A percentile compares a stretch with the other conserved stretches of the same genome.
phyloP scores from a whole-genome alignment of 768 basidiomycete genomes.

The Suillus alpinus region DNA sequence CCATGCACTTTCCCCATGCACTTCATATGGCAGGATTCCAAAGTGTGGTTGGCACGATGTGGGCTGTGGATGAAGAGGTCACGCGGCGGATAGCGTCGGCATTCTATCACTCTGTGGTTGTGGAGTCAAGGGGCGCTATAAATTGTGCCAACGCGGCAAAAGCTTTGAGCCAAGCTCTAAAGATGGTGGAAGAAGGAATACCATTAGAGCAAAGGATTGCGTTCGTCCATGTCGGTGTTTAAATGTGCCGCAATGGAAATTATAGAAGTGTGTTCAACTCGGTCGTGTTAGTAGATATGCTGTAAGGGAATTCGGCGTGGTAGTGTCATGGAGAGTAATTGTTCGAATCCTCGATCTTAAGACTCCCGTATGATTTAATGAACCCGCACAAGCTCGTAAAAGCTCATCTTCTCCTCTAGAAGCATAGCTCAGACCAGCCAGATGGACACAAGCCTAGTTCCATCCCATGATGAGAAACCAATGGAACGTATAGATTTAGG shows the following conservation, averaged over 20 bases:
- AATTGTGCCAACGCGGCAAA: conserved; percentile 17
- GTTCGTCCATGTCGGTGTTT: conserved; percentile 28
- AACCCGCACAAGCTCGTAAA: conserved; percentile 90
- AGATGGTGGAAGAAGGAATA: conserved; percentile 8
- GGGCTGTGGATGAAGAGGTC: conserved; percentile 29
- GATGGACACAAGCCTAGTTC: conserved; percentile 54
- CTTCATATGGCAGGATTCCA: conserved; percentile 31
- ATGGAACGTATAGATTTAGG: too few relatives aligned
- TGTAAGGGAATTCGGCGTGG: neutral
- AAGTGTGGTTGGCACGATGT: conserved; percentile 33
- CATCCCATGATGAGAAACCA: too few relatives aligned
- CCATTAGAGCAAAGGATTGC: conserved; percentile 25
- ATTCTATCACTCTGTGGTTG: conserved; percentile 21
- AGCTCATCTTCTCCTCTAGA: conserved; percentile 96
- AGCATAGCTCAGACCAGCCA: conserved; percentile 84
- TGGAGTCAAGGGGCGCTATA: conserved; percentile 11
- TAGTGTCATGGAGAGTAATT: conserved; percentile 12
- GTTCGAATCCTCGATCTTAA: conserved; percentile 63
- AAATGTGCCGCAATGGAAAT: neutral
- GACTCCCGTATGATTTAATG: conserved; percentile 89
- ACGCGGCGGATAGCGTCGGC: conserved; percentile 16
- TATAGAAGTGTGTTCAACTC: neutral
- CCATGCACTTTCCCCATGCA: conserved; percentile 32
- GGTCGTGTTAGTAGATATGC: neutral
- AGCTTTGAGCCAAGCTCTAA: conserved; percentile 19